A percentile compares a stretch with the other conserved stretches of the same genome.
phyloP scores from a whole-genome alignment of 2,329 filamentous ascomycete species.

The Trichoderma sp. region DNA sequence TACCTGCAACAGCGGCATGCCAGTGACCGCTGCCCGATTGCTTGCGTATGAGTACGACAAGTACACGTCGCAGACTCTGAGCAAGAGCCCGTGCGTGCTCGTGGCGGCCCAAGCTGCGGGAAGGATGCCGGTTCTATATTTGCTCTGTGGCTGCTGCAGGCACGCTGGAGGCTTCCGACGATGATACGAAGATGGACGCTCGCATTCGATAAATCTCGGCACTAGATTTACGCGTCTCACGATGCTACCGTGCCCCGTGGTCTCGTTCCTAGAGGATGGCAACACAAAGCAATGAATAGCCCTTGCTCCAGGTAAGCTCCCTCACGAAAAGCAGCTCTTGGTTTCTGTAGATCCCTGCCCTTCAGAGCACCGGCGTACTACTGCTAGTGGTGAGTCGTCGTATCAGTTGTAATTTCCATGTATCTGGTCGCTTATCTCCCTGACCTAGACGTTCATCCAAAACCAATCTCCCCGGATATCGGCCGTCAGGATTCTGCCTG shows the following conservation, averaged over 20 bases:
- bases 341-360: slow-evolving; percentile 4
- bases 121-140: slow-evolving; percentile 3
- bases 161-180: not conserved
- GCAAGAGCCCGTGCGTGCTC: not conserved
- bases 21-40: not conserved
- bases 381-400: not conserved
- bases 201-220: not conserved
- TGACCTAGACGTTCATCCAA: not conserved
- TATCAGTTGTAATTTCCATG: slow-evolving; percentile 17
- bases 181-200: not conserved
- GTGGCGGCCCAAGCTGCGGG: not conserved
- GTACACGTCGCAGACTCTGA: not conserved
- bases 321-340: not conserved
- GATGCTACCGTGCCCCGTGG: not conserved
- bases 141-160: not conserved
- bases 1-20: not conserved
- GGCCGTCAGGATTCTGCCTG: slow-evolving; percentile 15
- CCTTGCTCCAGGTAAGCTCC: not conserved
- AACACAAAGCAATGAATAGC: not conserved
- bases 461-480: slow-evolving; percentile 10
- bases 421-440: slow-evolving; percentile 15
- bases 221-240: not conserved
- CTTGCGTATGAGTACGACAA: not conserved
- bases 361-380: not conserved
- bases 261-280: not conserved